Evolutionary conservation across 2,329 filamentous ascomycete species (phyloP), one percentile per base, ranked within the genome.

Genomic region (Didymella pinodella): DNA sequence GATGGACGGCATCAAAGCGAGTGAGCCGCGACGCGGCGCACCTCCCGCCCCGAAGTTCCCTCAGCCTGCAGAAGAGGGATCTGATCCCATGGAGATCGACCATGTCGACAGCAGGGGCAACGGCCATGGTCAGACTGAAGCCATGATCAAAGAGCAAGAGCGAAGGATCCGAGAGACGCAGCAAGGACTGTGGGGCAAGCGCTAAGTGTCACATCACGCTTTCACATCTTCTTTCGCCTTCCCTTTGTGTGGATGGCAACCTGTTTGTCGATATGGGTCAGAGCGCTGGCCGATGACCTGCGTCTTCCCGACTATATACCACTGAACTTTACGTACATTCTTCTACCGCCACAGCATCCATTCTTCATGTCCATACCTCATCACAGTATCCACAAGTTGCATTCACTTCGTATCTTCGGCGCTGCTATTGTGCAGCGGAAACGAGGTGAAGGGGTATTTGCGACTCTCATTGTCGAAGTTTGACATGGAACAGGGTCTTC

Each of bases 141-240:
- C 84, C 66, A 86, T 87, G 80, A 88, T 88, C 55, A 75, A 78
- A 41, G 83, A 84, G 64, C 86, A 88, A 75, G 83, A 87, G 72
- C 79, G 84, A 41, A 81, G 81, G 68, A 85, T 88, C 41, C 81
- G 85, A 67, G 84, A 87, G 69, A 85, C 83, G 57, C 82, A 84
- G 58, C 80, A 82, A 63, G 86, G 85, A 2, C 68, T 88, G 65
- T 88, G 86, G 86, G 67, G 68, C 29, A 74, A 73, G 65, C 65
- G 72, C 58, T 75, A 51, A 60, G 43, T 12, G 16, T n/a, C 11
- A 22, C n/a, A 4, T n/a, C 6, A 16, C n/a, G 12, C 10, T 18
- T 20, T 11, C n/a, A 22, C 7, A 32, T 43, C 29, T 36, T 26
- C 38, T 20, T 43, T 47, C 26, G 45, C 48, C 18, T 51, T 46